Conservation (phyloP, 345 rosid genomes). For the Mallotus nudiflorus region DNA sequence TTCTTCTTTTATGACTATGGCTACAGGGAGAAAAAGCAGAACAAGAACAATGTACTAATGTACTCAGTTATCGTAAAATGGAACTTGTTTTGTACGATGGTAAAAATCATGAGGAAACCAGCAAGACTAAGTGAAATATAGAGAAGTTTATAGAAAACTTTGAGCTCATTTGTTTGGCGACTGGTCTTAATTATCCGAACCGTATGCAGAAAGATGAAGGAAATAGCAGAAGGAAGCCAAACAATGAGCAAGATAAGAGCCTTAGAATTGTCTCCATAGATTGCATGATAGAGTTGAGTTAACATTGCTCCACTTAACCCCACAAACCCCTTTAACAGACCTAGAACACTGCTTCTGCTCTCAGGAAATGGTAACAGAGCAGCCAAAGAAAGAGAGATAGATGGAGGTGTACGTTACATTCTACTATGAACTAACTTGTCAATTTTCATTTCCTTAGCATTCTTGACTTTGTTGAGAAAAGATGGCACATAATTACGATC, state of each 20-base stretch:
- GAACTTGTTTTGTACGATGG: background rate
- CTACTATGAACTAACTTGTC: constrained; percentile 63
- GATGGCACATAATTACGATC: constrained; percentile 55
- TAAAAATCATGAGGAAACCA: constrained; percentile 1
- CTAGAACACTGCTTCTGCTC: constrained; percentile 16
- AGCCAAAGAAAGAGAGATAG: constrained; percentile 1
- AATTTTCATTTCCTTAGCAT: constrained; percentile 86
- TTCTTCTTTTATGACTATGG: background rate
- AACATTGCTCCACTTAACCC: constrained; percentile 8
- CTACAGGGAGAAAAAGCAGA: background rate
- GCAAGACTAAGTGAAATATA: background rate
- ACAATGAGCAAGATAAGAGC: constrained; percentile 11
- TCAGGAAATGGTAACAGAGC: constrained; percentile 38
- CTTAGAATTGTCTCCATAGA: background rate
- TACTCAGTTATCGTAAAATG: background rate
- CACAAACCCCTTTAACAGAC: background rate
- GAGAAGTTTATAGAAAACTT: background rate
- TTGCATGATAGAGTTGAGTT: constrained; percentile 9
- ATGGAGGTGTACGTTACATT: too few species aligned
- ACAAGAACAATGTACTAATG: background rate
- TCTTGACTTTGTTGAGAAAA: constrained; percentile 56
- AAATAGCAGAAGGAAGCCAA: constrained; percentile 6
- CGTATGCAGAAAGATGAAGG: background rate
- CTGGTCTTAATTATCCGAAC: background rate
- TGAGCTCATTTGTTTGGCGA: background rate